Conservation (phyloP, 176 grass and related monocot species). For the Ananas comosus region DNA sequence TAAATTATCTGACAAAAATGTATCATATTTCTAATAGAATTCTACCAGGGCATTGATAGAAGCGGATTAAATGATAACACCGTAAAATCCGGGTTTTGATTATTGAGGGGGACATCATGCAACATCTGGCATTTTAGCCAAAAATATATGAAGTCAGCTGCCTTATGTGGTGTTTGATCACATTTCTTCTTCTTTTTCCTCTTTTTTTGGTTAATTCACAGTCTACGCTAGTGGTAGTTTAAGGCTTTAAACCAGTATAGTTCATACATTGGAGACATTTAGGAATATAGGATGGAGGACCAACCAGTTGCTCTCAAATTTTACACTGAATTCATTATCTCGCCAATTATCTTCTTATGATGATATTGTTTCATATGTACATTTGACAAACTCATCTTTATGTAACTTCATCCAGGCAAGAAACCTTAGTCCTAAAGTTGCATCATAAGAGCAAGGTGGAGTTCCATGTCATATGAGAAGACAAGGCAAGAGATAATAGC, state of each 20-base stretch:
- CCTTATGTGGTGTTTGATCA: no score
- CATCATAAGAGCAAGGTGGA: conserved; percentile 27
- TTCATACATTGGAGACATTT: no score
- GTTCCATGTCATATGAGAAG: conserved; percentile 30
- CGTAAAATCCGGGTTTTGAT: background rate
- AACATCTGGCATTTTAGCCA: background rate
- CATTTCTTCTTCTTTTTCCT: no score
- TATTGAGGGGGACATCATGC: background rate
- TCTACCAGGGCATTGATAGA: background rate
- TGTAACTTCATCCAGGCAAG: background rate
- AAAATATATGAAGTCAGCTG: background rate
- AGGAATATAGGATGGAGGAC: no score
- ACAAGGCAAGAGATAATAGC: conserved; percentile 15
- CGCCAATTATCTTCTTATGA: background rate
- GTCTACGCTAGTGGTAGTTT: no score
- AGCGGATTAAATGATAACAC: background rate
- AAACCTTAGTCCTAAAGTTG: conserved; percentile 13
- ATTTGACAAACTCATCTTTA: background rate
- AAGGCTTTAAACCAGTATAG: no score
- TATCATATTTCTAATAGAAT: no score
- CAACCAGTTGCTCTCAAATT: no score
- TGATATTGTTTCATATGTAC: conserved; percentile 11
- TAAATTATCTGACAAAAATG: no score
- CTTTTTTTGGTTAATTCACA: no score
- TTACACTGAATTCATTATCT: background rate